phyloP scores from a whole-genome alignment of 2,329 filamentous ascomycete genomes.

The Beauveria australis region DNA sequence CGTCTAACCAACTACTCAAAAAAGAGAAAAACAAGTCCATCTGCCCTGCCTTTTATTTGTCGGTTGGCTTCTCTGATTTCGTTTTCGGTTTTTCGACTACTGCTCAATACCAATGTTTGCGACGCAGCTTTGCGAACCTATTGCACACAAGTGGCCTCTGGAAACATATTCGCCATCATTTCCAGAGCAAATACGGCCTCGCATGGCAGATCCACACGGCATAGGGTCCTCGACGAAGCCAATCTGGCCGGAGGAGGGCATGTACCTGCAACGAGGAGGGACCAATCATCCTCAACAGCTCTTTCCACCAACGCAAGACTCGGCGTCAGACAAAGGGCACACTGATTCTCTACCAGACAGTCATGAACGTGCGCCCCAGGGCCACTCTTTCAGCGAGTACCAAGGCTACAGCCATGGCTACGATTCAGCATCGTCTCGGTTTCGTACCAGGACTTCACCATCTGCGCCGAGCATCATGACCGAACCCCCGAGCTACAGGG shows the following conservation, averaged over 20 bases:
- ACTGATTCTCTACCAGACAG: background rate
- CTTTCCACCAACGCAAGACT: constrained; percentile 4
- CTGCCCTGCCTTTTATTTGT: background rate
- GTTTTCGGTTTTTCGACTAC: background rate
- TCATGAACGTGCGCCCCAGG: background rate
- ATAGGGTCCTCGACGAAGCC: constrained; percentile 7
- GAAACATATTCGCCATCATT: constrained; percentile 5
- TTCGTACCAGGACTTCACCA: constrained; percentile 5
- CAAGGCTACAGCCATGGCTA: constrained; percentile 2
- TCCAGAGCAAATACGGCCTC: constrained; percentile 9
- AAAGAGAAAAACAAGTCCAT: background rate
- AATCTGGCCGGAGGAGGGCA: constrained; percentile 7
- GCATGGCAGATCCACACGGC: constrained; percentile 9
- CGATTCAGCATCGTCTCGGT: constrained; percentile 2
- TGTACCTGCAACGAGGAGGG: constrained; percentile 5
- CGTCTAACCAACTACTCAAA: background rate
- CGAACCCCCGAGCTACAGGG: background rate
- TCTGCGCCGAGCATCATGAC: constrained; percentile 10
- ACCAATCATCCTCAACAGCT: constrained; percentile 5
- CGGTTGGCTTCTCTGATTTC: constrained; percentile 5
- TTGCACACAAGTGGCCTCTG: constrained; percentile 12
- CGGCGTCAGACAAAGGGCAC: background rate
- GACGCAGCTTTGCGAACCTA: constrained; percentile 10
- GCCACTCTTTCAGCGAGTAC: background rate
- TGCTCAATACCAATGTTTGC: constrained; percentile 9